Base-by-base conservation (phyloP, 2,329 filamentous ascomycete genomes). In the Penicillium sp. region DNA sequence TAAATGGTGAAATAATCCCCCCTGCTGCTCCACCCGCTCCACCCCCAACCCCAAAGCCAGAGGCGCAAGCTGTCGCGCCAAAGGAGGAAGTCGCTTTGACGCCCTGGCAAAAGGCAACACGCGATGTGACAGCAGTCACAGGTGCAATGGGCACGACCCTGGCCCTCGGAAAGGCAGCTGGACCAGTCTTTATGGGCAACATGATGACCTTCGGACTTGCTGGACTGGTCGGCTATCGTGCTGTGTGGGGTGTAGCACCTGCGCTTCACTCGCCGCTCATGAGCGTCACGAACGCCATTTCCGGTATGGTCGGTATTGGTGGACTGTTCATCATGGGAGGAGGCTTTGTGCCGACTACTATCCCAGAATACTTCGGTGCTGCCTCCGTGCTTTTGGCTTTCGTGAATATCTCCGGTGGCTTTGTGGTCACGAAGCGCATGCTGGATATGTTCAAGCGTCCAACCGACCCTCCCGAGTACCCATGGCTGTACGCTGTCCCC, bases 211-310 rank as follows among this genome's bases (percentile, higher is more conserved):
- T 94, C 73, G 87, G 88, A 17, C 80, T 96, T 46, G 90, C 92
- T 48, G 90, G 90, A 67, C 78, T 96, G 29, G 91, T 96, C 62
- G 92, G 91, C 8, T 96, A 96, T 70, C 85, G 91, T 49, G 90
- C 90, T 6, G 90, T 96, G 25, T 96, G 91, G 91, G 91, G 91
- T 53, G 91, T 96, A 13, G 79, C 81, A 0, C 91, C 91, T 8
- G 90, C 91, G 37, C 81, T 96, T 6, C 92, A 96, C 73, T 93
- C 90, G 2, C 92, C 91, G 1, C 78, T 96, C 6, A 96, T 96
- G 92, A 93, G 89, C 65, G 91, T 95, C 37, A 96, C 92, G 8
- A 96, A 96, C 72, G 92, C 92, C 29, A 96, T 96, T 66, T 94
- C 90, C 33, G 91, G 89, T 54, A 91, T 96, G 89, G 92, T 96